phyloP scores from a whole-genome alignment of 73 alveolate genomes.

The Paramecium pentaurelia region DNA sequence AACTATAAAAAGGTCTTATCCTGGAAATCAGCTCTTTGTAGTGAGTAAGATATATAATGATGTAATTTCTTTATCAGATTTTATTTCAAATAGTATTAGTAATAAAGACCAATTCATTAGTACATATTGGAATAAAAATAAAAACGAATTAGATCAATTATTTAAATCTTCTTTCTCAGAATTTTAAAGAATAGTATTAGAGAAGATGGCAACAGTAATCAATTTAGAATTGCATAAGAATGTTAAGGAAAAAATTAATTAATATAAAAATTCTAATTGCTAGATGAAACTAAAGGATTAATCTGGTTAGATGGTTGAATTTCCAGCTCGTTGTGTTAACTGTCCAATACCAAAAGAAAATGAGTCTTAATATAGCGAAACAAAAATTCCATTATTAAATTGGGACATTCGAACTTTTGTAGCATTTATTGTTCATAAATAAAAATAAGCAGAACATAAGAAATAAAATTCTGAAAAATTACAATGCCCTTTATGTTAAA shows the following conservation, averaged over 20 bases:
- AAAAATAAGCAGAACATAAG: background rate
- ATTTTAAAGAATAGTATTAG: background rate
- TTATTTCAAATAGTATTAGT: background rate
- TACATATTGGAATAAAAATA: background rate
- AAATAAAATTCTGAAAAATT: background rate
- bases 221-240: background rate
- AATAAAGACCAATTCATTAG: background rate
- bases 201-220: background rate
- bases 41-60: background rate
- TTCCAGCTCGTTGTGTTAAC: background rate
- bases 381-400: background rate
- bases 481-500: background rate
- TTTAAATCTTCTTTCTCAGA: background rate
- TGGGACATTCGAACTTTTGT: background rate
- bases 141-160: background rate
- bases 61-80: background rate
- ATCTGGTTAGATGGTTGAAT: background rate
- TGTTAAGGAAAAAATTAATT: background rate
- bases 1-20: background rate
- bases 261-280: background rate
- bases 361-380: background rate
- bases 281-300: background rate
- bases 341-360: background rate
- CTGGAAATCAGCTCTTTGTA: background rate
- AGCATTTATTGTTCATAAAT: background rate